Conservation (phyloP, 2,329 filamentous ascomycete genomes). For the Aureobasidium melanogenum region DNA sequence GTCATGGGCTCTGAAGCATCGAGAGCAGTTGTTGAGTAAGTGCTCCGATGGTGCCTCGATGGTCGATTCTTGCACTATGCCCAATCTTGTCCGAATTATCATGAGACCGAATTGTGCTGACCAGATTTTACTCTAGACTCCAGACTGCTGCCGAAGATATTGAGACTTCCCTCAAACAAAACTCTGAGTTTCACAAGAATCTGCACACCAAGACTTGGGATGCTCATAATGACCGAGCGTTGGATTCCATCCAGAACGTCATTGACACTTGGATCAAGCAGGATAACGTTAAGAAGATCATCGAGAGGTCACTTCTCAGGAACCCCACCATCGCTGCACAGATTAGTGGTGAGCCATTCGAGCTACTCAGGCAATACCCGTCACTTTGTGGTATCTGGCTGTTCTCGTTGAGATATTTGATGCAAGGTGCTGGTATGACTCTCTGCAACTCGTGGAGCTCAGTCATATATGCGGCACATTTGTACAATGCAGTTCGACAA, state of each 20-base stretch:
- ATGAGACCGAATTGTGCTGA: background rate
- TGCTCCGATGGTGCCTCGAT: background rate
- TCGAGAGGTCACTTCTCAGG: background rate
- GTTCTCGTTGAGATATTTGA: background rate
- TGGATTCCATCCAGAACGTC: background rate
- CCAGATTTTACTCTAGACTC: background rate
- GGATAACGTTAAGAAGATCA: background rate
- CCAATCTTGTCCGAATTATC: no score
- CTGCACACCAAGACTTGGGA: background rate
- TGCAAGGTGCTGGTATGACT: background rate
- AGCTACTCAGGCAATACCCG: background rate
- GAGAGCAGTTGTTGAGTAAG: background rate
- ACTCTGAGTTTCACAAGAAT: background rate
- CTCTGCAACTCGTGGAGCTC: background rate
- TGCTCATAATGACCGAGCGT: background rate
- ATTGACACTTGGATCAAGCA: background rate
- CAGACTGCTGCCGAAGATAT: background rate
- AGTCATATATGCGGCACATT: background rate
- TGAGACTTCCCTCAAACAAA: background rate
- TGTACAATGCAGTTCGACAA: background rate
- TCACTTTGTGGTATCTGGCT: background rate
- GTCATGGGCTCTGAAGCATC: background rate
- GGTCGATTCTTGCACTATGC: no score
- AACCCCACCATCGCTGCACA: background rate
- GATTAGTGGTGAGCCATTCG: background rate